phyloP scores from a whole-genome alignment of 1,284 basidiomycete genomes.

The Trichosporon ovoides region DNA sequence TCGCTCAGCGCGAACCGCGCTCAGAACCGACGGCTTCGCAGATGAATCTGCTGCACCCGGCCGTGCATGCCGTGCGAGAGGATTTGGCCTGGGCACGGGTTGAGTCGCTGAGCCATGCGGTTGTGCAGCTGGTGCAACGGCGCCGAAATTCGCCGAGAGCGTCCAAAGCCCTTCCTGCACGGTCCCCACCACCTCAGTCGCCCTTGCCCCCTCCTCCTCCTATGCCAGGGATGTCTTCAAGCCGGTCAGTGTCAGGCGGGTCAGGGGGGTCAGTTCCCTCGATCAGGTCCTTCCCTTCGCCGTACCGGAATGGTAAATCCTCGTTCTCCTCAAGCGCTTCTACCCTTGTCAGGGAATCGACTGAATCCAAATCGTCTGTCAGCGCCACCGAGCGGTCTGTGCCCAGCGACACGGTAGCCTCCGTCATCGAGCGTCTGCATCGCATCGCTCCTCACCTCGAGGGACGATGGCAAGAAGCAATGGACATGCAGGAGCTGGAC shows the following conservation, averaged over 20 bases:
- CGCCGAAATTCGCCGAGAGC: constrained; percentile 9
- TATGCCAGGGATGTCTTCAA: background rate
- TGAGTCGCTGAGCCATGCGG: constrained; percentile 25
- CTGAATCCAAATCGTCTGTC: background rate
- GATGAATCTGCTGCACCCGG: constrained; percentile 20
- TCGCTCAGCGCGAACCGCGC: constrained; percentile 1
- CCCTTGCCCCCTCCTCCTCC: background rate
- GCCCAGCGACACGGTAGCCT: constrained; percentile 64
- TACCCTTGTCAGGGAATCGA: constrained; percentile 1
- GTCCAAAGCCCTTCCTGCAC: constrained; percentile 4
- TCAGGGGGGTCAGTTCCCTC: background rate
- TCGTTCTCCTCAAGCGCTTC: background rate
- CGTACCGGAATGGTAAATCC: background rate
- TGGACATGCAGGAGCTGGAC: constrained; percentile 24
- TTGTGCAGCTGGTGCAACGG: constrained; percentile 23
- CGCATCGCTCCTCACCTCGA: constrained; percentile 73
- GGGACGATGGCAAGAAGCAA: constrained; percentile 55
- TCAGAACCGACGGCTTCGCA: background rate
- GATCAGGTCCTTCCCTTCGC: background rate
- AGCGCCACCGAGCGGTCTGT: background rate
- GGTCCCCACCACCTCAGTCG: constrained; percentile 14
- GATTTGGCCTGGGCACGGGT: constrained; percentile 36
- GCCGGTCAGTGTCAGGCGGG: background rate
- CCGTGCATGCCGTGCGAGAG: constrained; percentile 27
- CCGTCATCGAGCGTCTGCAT: constrained; percentile 80